Conservation (phyloP, 306 rosid genomes). For the Castanea sativa region DNA sequence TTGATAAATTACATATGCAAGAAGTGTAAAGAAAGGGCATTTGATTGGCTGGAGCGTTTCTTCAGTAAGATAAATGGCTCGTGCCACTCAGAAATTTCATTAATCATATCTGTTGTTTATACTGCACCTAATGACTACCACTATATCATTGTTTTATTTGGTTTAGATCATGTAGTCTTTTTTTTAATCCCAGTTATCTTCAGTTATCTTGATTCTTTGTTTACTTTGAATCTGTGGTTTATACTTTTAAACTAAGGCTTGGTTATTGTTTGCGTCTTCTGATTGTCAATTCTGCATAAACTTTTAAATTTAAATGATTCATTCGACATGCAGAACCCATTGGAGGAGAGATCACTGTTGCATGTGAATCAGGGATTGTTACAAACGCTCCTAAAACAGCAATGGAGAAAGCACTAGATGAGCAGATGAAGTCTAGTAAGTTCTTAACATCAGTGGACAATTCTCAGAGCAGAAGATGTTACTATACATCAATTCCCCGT, state of each 20-base stretch:
- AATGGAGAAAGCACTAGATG: slow-evolving; percentile 61
- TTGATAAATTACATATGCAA: background rate
- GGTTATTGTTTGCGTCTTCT: background rate
- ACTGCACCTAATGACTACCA: background rate
- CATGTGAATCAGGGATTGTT: slow-evolving; percentile 47
- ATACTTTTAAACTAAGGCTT: too few relatives aligned
- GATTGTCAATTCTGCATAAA: background rate
- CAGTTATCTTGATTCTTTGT: too few relatives aligned
- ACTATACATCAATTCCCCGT: slow-evolving; percentile 79
- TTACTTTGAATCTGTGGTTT: background rate
- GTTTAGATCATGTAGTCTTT: background rate
- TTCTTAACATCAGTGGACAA: slow-evolving; percentile 47
- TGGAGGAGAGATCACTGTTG: slow-evolving; percentile 86
- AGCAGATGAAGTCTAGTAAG: slow-evolving; percentile 16
- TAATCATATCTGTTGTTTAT: background rate
- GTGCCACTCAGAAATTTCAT: background rate
- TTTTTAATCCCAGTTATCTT: background rate
- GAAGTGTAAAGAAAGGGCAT: too few relatives aligned
- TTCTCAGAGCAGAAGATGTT: slow-evolving; percentile 64
- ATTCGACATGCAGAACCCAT: slow-evolving; percentile 61
- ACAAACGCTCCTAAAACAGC: slow-evolving; percentile 43
- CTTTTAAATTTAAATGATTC: slow-evolving; percentile 23
- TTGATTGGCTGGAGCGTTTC: background rate
- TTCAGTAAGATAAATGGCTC: background rate
- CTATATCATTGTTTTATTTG: background rate